These are phyloP conservation scores for Xylaria palmicola DNA, from an alignment of 495 filamentous ascomycete species.

Conservation along the genomic window DNA sequence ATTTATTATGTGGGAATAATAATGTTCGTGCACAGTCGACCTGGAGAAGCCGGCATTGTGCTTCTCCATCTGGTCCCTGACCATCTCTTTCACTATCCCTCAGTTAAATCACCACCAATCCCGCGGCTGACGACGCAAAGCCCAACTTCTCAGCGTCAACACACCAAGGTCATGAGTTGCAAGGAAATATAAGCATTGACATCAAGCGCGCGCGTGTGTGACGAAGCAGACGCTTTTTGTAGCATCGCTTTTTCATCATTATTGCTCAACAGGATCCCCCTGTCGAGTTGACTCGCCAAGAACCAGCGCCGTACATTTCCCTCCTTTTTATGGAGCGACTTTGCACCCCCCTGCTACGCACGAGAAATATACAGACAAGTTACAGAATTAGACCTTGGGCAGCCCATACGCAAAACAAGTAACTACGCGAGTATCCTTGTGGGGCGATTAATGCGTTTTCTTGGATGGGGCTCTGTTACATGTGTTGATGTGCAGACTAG, in stretches of 20 bases:
- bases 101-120: background rate
- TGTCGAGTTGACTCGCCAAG: constrained; percentile 13
- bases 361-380: background rate
- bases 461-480: constrained; percentile 8
- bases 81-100: background rate
- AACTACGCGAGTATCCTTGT: constrained; percentile 1
- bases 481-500: constrained; percentile 6
- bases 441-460: background rate
- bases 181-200: constrained; percentile 3
- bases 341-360: background rate
- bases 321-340: constrained; percentile 10
- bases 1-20: constrained; percentile 12
- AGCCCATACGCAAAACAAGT: background rate
- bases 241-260: constrained; percentile 8
- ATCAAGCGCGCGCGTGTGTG: constrained; percentile 12
- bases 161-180: constrained; percentile 2
- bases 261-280: constrained; percentile 10
- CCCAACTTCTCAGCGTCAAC: constrained; percentile 1
- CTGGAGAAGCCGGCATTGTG: background rate
- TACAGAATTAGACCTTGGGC: background rate
- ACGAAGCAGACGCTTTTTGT: constrained; percentile 1
- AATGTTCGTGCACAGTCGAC: background rate
- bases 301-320: background rate
- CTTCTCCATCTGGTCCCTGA: background rate
- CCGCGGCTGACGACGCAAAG: background rate